These are phyloP conservation scores for Middelhovenomyces tepae DNA, from an alignment of 805 yeast species.

Conservation along the genomic window DNA sequence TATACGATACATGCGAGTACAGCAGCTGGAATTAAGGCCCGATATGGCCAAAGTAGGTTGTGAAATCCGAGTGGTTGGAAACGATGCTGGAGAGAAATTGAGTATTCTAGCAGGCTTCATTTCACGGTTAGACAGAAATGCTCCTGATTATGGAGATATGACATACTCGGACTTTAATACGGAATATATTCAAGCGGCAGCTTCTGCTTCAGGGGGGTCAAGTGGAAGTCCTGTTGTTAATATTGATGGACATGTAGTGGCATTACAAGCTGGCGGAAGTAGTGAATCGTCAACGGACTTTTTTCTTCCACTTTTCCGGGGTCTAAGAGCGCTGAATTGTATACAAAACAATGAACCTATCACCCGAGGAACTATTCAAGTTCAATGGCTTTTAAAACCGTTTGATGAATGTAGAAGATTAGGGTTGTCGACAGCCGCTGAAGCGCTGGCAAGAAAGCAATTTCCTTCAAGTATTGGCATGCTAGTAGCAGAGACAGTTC, in stretches of 20 bases:
- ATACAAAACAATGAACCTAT: constrained; percentile 51
- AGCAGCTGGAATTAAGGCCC: constrained; percentile 61
- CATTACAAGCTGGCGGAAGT: constrained; percentile 90
- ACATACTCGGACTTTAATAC: constrained; percentile 91
- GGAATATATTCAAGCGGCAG: constrained; percentile 92
- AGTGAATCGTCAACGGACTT: constrained; percentile 89
- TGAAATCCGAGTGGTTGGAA: constrained; percentile 91
- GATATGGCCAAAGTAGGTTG: constrained; percentile 84
- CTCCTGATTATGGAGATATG: constrained; percentile 85
- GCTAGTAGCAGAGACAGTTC: constrained; percentile 69
- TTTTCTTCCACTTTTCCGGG: constrained; percentile 79
- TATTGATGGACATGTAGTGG: constrained; percentile 78
- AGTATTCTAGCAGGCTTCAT: constrained; percentile 84
- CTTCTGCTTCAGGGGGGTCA: constrained; percentile 92
- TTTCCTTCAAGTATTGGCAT: constrained; percentile 75
- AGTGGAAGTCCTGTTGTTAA: constrained; percentile 96
- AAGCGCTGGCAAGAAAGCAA: constrained; percentile 51
- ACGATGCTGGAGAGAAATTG: constrained; percentile 91
- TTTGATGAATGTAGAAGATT: constrained; percentile 84
- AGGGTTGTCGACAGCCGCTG: constrained; percentile 71
- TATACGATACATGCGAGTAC: constrained; percentile 66
- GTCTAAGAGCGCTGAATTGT: constrained; percentile 70
- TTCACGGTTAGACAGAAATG: constrained; percentile 77
- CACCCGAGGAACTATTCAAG: constrained; percentile 87
- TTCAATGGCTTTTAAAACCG: constrained; percentile 80